Evolutionary conservation across 805 yeast genomes (phyloP).

Genomic region (Wickerhamomyces strasburgensis): DNA sequence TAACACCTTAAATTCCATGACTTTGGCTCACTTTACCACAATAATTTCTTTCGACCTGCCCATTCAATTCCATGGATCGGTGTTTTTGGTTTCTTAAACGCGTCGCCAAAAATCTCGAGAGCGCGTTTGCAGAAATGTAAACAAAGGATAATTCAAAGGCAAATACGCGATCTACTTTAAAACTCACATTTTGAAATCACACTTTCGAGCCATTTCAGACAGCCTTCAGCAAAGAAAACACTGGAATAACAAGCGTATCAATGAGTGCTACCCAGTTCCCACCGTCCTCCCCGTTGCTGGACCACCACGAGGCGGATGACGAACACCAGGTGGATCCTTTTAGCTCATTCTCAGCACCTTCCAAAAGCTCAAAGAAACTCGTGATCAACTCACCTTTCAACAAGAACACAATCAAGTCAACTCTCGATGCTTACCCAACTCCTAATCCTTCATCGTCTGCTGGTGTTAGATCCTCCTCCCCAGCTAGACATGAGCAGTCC

Average conservation of each 20-base stretch:
- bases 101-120: too few relatives aligned
- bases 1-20: too few relatives aligned
- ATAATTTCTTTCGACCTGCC: too few relatives aligned
- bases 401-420: slow-evolving; percentile 16
- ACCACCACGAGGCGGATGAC: slow-evolving; percentile 10
- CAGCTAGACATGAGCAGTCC: slow-evolving; percentile 15
- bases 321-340: slow-evolving; percentile 16
- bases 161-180: too few relatives aligned
- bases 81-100: too few relatives aligned
- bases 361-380: slow-evolving; percentile 12
- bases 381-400: slow-evolving; percentile 21
- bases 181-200: too few relatives aligned
- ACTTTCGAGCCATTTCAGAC: too few relatives aligned
- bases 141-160: background rate
- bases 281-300: slow-evolving; percentile 35
- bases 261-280: slow-evolving; percentile 28
- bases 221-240: too few relatives aligned
- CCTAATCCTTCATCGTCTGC: slow-evolving; percentile 66
- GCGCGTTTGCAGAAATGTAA: background rate
- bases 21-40: too few relatives aligned
- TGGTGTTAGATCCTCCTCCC: slow-evolving; percentile 36
- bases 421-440: slow-evolving; percentile 47
- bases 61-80: too few relatives aligned
- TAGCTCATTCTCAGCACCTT: slow-evolving; percentile 10
- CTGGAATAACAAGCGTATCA: background rate